Conservation (phyloP, 179 eudicot species). For the Actinidia arguta region DNA sequence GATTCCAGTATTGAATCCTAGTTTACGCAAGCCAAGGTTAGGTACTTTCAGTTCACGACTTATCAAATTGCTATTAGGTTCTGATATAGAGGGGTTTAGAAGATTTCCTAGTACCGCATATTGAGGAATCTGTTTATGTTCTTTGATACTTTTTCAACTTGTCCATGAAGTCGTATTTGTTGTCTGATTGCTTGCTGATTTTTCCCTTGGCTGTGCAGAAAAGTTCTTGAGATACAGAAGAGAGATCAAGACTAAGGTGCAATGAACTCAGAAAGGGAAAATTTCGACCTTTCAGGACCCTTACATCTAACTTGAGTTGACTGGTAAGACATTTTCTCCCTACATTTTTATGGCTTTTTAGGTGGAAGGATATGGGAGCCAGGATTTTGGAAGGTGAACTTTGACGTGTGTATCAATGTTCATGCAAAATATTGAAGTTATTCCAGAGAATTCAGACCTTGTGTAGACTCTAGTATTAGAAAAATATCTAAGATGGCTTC, state of each 20-base stretch:
- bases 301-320: conserved; percentile 72
- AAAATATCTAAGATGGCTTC: conserved; percentile 23
- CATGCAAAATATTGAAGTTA: background rate
- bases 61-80: background rate
- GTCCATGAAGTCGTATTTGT: background rate
- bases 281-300: conserved; percentile 71
- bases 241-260: conserved; percentile 18
- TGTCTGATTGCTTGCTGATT: background rate
- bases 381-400: background rate
- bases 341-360: background rate
- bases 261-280: conserved; percentile 61
- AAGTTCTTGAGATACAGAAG: background rate
- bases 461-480: background rate
- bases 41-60: background rate
- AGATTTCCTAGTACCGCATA: background rate
- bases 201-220: conserved; percentile 14
- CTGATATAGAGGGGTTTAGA: background rate
- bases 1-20: background rate
- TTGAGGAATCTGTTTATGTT: background rate
- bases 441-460: background rate
- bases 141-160: background rate
- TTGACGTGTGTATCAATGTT: background rate
- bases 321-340: conserved; percentile 61
- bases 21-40: too few species aligned
- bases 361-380: background rate